Base-by-base conservation (phyloP, 805 yeast species). In the Ogataea methylovora region DNA sequence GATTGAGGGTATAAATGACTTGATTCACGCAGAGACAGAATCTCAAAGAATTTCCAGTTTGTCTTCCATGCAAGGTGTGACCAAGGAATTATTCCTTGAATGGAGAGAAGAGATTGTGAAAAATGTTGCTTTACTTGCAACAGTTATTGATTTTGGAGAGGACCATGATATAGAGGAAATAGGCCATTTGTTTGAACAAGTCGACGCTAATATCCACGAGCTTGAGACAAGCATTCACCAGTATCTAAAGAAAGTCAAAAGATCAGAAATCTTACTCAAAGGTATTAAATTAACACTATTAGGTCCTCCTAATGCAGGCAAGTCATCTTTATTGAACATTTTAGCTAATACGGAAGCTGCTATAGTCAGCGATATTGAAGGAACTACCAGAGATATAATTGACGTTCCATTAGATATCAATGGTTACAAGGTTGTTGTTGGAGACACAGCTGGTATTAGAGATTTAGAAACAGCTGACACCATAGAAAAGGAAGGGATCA, bases 281-380 rank as follows among this genome's bases (percentile, higher is more conserved):
- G 98, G 98, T 1, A 76, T 90, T 20, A 74, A 73, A 37, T 48
- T 88, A 18, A 76, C 80, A 0, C 60, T 92, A 8, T 43, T 88
- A 11, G 98, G 98, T 0, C 92, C 94, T 6, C 96, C 98, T 1
- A 92, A 92, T 56, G 96, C 95, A 1, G 98, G 98, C 0, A 92
- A 92, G 52, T 87, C 96, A 3, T 84, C 95, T 1, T 58, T 92
- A 9, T 56, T 92, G 33, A 92, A 92, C 49, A 50, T 60, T n/a
- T 55, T 92, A 7, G 85, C 88, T 0, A 69, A 78, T 38, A 73
- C 82, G 16, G 94, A 87, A 16, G 82, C 86, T 13, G 94, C 96
- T 0, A 86, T 92, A 25, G 97, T 92, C 1, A 85, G 96, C 51
- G 77, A 77, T 25, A 73, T 84, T 5, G 94, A 95, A 2, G 98